phyloP scores from a whole-genome alignment of 495 filamentous ascomycete genomes.

The Aspergillus bridgeri region DNA sequence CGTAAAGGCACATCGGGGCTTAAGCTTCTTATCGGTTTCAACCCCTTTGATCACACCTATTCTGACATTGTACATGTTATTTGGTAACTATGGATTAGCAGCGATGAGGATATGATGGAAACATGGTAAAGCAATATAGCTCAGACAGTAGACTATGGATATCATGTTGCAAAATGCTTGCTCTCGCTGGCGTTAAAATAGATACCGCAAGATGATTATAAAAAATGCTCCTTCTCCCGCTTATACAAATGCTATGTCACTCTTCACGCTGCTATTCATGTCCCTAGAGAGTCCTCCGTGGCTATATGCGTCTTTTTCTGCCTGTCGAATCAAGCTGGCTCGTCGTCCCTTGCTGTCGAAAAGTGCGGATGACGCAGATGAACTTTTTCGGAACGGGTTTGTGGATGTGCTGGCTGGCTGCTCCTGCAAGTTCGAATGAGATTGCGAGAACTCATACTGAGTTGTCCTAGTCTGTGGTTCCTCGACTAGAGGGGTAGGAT shows the following conservation, averaged over 20 bases:
- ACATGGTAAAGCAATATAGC: background rate
- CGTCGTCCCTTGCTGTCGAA: background rate
- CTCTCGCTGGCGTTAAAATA: background rate
- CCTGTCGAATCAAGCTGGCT: background rate
- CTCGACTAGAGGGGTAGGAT: background rate
- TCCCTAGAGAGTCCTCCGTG: background rate
- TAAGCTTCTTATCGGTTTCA: no score
- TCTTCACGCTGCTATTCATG: background rate
- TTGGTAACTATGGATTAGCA: no score
- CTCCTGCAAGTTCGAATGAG: background rate
- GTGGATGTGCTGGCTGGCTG: background rate
- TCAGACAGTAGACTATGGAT: background rate
- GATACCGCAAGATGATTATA: background rate
- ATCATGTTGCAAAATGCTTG: constrained; percentile 4
- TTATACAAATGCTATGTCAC: background rate
- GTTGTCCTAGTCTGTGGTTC: background rate
- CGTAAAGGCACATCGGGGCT: no score
- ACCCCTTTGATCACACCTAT: no score
- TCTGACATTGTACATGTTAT: no score
- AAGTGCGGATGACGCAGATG: background rate
- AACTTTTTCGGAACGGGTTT: background rate
- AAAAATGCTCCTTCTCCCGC: background rate
- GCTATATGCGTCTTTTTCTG: background rate
- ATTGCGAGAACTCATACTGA: background rate
- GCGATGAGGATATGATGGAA: no score